Evolutionary conservation across 2,329 filamentous ascomycete species (phyloP), one percentile per base, ranked within the genome.

Genomic region (Hypoxylon sp.): DNA sequence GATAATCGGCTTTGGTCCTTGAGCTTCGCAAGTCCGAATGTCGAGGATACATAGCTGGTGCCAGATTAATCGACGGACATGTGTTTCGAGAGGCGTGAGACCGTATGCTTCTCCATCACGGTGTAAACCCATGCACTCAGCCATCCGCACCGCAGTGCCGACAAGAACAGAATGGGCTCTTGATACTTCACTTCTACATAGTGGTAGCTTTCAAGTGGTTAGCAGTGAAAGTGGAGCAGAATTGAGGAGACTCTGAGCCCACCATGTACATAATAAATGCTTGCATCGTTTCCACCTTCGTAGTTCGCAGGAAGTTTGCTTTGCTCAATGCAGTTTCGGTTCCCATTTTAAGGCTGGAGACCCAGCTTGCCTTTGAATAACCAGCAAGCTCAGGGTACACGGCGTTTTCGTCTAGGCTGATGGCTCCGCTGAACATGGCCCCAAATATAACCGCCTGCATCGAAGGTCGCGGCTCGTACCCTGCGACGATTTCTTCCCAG

Each of bases 21-120:
- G 88, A 1, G 85, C 82, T 69, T 91, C 88, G 63, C 84, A 89
- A 0, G 88, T 90, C 27, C 87, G 78, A 48, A 90, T 80, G 65
- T 91, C 89, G 6, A 92, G 76, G 66, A 89, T 89, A 68, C 87
- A 90, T 13, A 92, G 76, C 62, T 91, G 88, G 65, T 90, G 86
- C 89, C 88, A 91, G 23, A 91, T 77, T 27, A 91, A 72, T 3
- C 88, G 82, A 8, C 88, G 82, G 2, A 90, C 77, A 43, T 91
- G 87, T 0, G 83, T 85, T 61, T 91, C 88, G 2, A 90, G 72
- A 0, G 88, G 79, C 2, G 78, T 81, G 48, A 88, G 77, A 1
- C 81, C 82, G 62, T 89, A 90, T 7, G 79, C 77, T 31, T 82
- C 79, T 11, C 86, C 86, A 58, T 91, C 88, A 6, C 86, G 80